Evolutionary conservation across 148 eudicot genomes (phyloP), one percentile per base, ranked within the genome.

Genomic region (Persicaria maculosa): DNA sequence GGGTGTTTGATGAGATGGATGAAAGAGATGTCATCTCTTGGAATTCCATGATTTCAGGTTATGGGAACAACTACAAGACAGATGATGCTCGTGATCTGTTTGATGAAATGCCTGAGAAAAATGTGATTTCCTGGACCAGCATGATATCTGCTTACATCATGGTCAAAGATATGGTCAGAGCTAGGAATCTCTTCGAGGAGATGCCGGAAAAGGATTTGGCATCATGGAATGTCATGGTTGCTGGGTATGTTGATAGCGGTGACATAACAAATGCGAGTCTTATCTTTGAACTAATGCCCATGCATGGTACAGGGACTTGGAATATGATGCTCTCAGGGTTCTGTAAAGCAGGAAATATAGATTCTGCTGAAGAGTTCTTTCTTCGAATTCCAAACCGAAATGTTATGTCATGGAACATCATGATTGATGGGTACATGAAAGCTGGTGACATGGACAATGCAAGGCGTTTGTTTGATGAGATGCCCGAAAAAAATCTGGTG

Each of bases 1-100:
- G 77, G 84, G 86, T 86, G 88, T 91, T 91, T 31, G 93, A 91
- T 74, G 90, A 86, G 86, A 90, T 90, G 88, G 75, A 77, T 74
- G 74, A 88, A 1, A 83, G 82, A 74, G 90, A 90, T 80, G 87
- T 86, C 47, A 75, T 90, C 6, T 78, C 85, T 61, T 88, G 91
- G 95, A 90, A 90, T 67, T 73, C 64, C 65, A 74, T 72, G 81
- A 79, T 77, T 64, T 74, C 50, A 65, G 81, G 44, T 72, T 81
- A 72, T 76, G 75, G 74, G 72, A 74, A 54, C 71, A 74, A 16
- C 47, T 68, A 59, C 75, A 81, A 20, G 84, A 45, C 73, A 12
- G 74, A 75, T n/a, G 58, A 45, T 59, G 86, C 75, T 9, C 81
- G 81, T 4, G 57, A 78, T 22, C 53, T 80, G 81, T 72, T 67